These are phyloP conservation scores for Chenopodium suecicum DNA, from an alignment of 148 eudicot genomes.

Conservation along the genomic window DNA sequence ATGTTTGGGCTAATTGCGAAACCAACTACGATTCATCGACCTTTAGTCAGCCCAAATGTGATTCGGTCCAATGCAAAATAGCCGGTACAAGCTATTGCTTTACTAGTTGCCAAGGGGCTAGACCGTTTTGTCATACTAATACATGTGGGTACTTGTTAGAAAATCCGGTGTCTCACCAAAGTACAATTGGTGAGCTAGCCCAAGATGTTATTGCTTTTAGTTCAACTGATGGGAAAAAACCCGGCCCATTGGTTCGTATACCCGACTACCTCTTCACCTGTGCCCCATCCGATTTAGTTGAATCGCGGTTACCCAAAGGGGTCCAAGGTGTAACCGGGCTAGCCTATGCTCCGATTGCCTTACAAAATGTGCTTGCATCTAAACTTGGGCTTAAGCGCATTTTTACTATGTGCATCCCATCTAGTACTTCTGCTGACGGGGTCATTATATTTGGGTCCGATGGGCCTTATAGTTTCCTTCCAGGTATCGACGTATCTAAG, in stretches of 20 bases:
- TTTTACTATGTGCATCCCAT: constrained; percentile 50
- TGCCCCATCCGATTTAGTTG: constrained; percentile 44
- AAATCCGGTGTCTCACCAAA: constrained; percentile 46
- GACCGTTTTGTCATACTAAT: constrained; percentile 62
- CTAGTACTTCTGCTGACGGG: constrained; percentile 32
- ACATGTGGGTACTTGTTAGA: constrained; percentile 42
- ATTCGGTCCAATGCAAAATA: constrained; percentile 46
- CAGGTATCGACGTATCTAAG: constrained; percentile 30
- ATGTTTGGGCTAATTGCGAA: constrained; percentile 58
- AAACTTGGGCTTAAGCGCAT: constrained; percentile 33
- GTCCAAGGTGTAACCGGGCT: constrained; percentile 60
- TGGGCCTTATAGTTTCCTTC: constrained; percentile 36
- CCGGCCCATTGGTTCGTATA: constrained; percentile 31
- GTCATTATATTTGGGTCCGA: constrained; percentile 53
- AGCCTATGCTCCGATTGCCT: constrained; percentile 43
- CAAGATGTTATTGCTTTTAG: constrained; percentile 44
- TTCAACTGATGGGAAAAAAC: constrained; percentile 32
- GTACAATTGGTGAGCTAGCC: constrained; percentile 47
- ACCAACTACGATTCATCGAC: constrained; percentile 48
- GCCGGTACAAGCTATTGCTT: constrained; percentile 47
- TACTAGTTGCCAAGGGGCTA: constrained; percentile 26
- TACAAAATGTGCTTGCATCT: constrained; percentile 48
- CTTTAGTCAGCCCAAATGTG: constrained; percentile 45
- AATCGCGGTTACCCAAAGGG: constrained; percentile 40
- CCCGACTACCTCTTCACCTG: constrained; percentile 49